Base-by-base conservation (phyloP, 225 moss, liverwort and hornwort species). In the Bryoerythrophyllum caledonicum region DNA sequence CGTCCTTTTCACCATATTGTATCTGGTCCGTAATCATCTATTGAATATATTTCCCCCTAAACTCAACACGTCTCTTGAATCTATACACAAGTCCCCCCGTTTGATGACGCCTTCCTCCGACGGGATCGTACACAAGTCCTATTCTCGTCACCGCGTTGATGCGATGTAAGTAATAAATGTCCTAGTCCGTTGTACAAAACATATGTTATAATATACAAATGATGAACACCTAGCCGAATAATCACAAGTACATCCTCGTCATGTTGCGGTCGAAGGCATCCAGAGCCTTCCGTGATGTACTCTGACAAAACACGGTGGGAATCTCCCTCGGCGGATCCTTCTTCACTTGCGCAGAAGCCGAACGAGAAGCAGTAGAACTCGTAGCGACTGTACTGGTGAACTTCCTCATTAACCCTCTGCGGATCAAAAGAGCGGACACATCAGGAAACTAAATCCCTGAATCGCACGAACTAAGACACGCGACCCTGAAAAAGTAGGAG, bases 241-340 rank as follows among this genome's bases (percentile, higher is more conserved):
- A 3, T 89, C 79, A 89, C 65, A 86, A 77, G 65, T 89, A 86
- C 86, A 86, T 89, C 71, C 88, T 76, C 1, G 86, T 80, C 79
- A 89, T 77, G 75, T 65, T 82, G 48, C 88, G 83, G 64, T 89
- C 86, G 65, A 89, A 86, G 43, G 79, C 81, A 72, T 89, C 88
- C 72, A 89, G 34, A 20, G 88, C 88, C 72, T 79, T 83, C 40
- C 81, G 77, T 74, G 86, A 89, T 49, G 86, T 79, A 63, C 88
- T 89, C 49, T 89, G 88, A 46, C 88, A 89, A 71, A 88, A 88
- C 79, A 82, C 78, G 0, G 85, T 85, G 0, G 82, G 62, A 59
- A 88, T 79, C 77, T 87, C 82, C 32, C 80, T 73, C 3, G 80
- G 80, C 51, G 63, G n/a, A 17, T 80, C 65, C n/a, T 74, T 65